A percentile compares a stretch with the other conserved stretches of the same genome.
Evolutionary conservation across 495 filamentous ascomycete species (phyloP).

Genomic region (Penicillium argentinense): DNA sequence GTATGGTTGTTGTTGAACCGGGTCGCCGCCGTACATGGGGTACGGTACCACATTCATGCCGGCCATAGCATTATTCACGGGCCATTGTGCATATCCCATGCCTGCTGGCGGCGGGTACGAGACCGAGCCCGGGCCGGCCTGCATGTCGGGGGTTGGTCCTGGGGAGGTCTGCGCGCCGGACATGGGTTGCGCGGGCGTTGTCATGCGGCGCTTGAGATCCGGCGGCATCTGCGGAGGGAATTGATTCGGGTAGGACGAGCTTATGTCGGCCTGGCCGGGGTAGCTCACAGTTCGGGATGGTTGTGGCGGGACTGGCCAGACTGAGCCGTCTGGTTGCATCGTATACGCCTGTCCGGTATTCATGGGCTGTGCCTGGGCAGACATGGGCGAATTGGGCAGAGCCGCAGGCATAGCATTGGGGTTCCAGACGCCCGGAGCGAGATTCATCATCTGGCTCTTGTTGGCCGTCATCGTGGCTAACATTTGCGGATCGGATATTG

Average conservation of each 20-base stretch:
- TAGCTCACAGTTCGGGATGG: constrained; percentile 41
- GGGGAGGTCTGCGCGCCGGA: constrained; percentile 32
- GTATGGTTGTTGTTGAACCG: constrained; percentile 30
- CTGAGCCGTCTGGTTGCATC: constrained; percentile 40
- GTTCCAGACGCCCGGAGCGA: constrained; percentile 34
- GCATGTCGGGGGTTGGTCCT: constrained; percentile 26
- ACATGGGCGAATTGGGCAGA: constrained; percentile 31
- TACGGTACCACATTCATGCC: constrained; percentile 39
- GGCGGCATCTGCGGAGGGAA: constrained; percentile 36
- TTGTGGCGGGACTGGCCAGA: constrained; percentile 38
- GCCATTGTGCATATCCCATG: constrained; percentile 41
- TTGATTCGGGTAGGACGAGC: constrained; percentile 27
- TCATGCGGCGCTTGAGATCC: constrained; percentile 45
- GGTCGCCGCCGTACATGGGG: constrained; percentile 36
- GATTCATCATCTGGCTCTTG: constrained; percentile 41
- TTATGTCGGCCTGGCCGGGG: constrained; percentile 35
- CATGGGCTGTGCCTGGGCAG: constrained; percentile 35
- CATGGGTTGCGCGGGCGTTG: constrained; percentile 38
- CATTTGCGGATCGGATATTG: constrained; percentile 41
- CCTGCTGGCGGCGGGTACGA: constrained; percentile 35
- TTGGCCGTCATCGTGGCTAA: constrained; percentile 35
- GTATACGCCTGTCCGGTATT: constrained; percentile 30
- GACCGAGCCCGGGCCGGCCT: constrained; percentile 30
- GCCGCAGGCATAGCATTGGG: constrained; percentile 20
- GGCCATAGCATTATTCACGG: constrained; percentile 37